Evolutionary conservation across 2,329 filamentous ascomycete genomes (phyloP), one percentile per base, ranked within the genome.

Genomic region (Aspergillus tubingensis): DNA sequence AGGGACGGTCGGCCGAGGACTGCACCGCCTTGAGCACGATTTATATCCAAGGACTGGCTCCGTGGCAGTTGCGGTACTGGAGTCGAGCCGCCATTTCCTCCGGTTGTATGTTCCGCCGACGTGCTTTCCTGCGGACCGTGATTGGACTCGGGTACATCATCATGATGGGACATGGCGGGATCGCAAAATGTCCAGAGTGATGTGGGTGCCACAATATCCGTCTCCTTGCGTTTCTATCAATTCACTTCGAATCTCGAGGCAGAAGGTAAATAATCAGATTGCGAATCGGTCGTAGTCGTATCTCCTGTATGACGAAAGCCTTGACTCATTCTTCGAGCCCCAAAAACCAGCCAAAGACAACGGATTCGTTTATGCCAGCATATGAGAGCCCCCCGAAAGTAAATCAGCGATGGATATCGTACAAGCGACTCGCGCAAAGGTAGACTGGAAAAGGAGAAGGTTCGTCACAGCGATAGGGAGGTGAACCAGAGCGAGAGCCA

Each of bases 1-100:
- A 72, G 60, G 3, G 72, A 71, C 3, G 70, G 67, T 15, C 67
- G 71, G n/a, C 58, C 49, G 49, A 54, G 49, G 13, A n/a, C 36
- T 5, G 59, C 41, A 47, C 53, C 56, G 11, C 57, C 56, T 38
- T 57, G 63, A 38, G 62, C 48, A 8, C 61, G 39, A 2, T 5
- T 11, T 23, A 55, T 32, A 55, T 64, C 54, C 21, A 66, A 15
- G n/a, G 65, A 66, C 23, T 63, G 62, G 48, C 60, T 66, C 15
- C 62, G 47, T 10, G 62, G 59, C 3, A 61, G 48, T 30, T 57
- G 55, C 13, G 57, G 39, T 27, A 47, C 59, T 8, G 19, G 55
- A 30, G 57, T 13, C 17, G 15, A 52, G 36, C n/a, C 48, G 49
- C n/a, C 23, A 44, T 15, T 21, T 15, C 48, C 59, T 58, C 27